phyloP scores from a whole-genome alignment of 2,329 filamentous ascomycete species.

The Lizonia empirigonia region DNA sequence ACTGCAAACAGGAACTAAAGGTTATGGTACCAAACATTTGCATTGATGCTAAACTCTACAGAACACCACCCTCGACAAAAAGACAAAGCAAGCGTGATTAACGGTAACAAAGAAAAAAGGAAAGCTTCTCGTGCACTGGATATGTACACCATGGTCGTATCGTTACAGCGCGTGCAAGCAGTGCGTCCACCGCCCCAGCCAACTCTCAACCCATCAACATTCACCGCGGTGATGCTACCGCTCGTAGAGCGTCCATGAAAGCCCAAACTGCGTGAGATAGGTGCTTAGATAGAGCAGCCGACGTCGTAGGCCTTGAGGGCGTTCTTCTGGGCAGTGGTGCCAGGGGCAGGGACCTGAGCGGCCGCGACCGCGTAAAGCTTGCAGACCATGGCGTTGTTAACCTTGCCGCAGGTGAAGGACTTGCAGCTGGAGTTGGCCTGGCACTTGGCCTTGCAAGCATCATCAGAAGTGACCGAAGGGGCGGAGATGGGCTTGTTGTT shows the following conservation, averaged over 20 bases:
- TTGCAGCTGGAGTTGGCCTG: constrained; percentile 18
- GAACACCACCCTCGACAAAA: neutral
- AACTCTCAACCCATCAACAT: neutral
- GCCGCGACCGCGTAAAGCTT: constrained; percentile 16
- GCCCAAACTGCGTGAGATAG: neutral
- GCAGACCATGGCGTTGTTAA: constrained; percentile 11
- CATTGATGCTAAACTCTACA: constrained; percentile 4
- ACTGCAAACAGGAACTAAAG: neutral
- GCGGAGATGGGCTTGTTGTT: constrained; percentile 14
- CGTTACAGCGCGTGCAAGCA: neutral
- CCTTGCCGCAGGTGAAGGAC: constrained; percentile 18
- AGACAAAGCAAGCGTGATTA: neutral
- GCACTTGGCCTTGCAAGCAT: constrained; percentile 19
- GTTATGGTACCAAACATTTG: neutral
- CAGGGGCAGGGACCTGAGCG: constrained; percentile 14
- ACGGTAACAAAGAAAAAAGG: neutral
- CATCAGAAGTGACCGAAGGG: constrained; percentile 14
- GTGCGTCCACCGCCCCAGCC: constrained; percentile 3
- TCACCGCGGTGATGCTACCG: neutral
- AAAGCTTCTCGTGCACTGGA: neutral
- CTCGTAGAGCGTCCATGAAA: neutral
- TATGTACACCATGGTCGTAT: neutral
- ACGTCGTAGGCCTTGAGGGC: constrained; percentile 18
- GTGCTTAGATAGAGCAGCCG: constrained; percentile 16
- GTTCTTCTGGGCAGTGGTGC: constrained; percentile 9